Conservation (phyloP, 495 filamentous ascomycete species). For the Haplographium delicatum region DNA sequence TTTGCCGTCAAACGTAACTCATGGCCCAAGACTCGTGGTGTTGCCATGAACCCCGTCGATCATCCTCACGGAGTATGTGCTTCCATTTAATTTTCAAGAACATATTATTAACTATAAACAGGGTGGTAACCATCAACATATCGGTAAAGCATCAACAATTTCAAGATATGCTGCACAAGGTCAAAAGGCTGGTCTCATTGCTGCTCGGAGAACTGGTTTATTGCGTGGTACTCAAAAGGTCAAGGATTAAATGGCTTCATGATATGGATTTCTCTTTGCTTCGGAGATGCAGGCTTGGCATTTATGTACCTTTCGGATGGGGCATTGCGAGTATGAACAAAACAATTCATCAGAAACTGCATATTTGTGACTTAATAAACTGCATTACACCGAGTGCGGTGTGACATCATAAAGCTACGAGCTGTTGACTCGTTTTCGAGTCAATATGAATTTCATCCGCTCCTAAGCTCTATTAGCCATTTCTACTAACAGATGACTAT, state of each 20-base stretch:
- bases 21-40: slow-evolving; percentile 99
- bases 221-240: slow-evolving; percentile 99
- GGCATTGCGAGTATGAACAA: slow-evolving; percentile 26
- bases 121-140: slow-evolving; percentile 99
- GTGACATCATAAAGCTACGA: too few species aligned
- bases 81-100: slow-evolving; percentile 20
- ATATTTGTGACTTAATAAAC: neutral
- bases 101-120: slow-evolving; percentile 16
- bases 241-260: slow-evolving; percentile 72
- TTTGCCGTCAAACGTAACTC: slow-evolving; percentile 99
- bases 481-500: too few species aligned
- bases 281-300: slow-evolving; percentile 51
- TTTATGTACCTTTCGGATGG: slow-evolving; percentile 44
- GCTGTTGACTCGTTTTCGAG: too few species aligned
- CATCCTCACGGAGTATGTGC: slow-evolving; percentile 87
- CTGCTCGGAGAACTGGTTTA: slow-evolving; percentile 96
- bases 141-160: slow-evolving; percentile 99
- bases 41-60: slow-evolving; percentile 99
- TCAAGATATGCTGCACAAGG: slow-evolving; percentile 93
- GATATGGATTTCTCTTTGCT: slow-evolving; percentile 43
- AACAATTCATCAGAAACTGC: slow-evolving; percentile 1
- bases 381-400: too few species aligned
- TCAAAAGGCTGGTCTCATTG: slow-evolving; percentile 99
- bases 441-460: too few species aligned
- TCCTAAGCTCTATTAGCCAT: too few species aligned